phyloP scores from a whole-genome alignment of 768 basidiomycete species.

The Suillus ampliporus region DNA sequence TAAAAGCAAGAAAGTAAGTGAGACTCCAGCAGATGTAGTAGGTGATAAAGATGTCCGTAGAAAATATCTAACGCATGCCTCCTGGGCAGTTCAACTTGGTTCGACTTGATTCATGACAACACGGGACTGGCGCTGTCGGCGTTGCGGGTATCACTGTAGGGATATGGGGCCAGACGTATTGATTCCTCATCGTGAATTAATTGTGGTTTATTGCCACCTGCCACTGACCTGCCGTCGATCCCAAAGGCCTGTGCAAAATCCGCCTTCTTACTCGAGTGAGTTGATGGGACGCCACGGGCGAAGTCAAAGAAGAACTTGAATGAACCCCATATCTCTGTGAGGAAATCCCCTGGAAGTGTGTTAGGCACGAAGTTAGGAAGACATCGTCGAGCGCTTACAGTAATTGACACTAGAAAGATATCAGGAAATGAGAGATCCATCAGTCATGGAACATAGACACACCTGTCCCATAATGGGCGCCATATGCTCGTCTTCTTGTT shows the following conservation, averaged over 20 bases:
- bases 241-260: constrained; percentile 49
- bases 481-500: constrained; percentile 59
- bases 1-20: neutral
- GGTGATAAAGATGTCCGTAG: neutral
- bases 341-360: constrained; percentile 60
- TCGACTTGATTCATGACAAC: constrained; percentile 9
- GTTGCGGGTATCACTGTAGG: constrained; percentile 19
- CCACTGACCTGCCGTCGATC: constrained; percentile 29
- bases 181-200: constrained; percentile 41
- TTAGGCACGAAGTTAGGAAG: constrained; percentile 12
- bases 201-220: constrained; percentile 15
- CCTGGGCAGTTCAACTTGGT: too few relatives aligned
- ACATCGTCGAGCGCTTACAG: constrained; percentile 36
- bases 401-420: constrained; percentile 47
- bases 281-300: constrained; percentile 36
- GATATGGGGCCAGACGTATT: constrained; percentile 46
- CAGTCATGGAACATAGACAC: constrained; percentile 15
- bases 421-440: constrained; percentile 10
- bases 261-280: constrained; percentile 32
- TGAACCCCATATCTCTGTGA: constrained; percentile 65
- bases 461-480: constrained; percentile 72
- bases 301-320: constrained; percentile 63
- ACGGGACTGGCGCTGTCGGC: constrained; percentile 16
- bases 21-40: neutral
- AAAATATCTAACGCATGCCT: neutral